Evolutionary conservation across 148 eudicot species (phyloP).

Genomic region (Vaccinium macrocarpon): DNA sequence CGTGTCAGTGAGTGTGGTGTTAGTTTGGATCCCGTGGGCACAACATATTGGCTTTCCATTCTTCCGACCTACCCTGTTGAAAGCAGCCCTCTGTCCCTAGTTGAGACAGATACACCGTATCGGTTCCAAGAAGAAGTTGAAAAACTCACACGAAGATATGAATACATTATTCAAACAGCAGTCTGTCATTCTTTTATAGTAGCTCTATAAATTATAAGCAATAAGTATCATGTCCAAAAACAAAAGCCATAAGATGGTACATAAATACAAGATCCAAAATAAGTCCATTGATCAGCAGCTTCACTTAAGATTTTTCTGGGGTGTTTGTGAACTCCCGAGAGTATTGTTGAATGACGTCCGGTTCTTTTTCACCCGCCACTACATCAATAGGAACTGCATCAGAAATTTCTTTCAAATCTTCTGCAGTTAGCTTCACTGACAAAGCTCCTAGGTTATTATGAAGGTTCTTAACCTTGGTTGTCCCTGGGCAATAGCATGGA

Average conservation of each 20-base stretch:
- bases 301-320: conserved; percentile 6
- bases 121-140: no score
- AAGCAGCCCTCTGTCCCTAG: not conserved
- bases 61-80: not conserved
- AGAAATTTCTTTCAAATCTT: conserved; percentile 28
- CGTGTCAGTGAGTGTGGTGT: no score
- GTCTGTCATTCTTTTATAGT: not conserved
- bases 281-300: not conserved
- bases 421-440: conserved; percentile 24
- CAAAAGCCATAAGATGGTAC: not conserved
- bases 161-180: not conserved
- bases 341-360: not conserved
- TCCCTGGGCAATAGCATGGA: conserved; percentile 20
- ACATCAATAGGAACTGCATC: conserved; percentile 22
- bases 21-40: no score
- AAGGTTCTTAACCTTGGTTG: conserved; percentile 33
- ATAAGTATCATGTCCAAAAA: not conserved
- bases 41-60: not conserved
- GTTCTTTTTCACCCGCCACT: conserved; percentile 22
- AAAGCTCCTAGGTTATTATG: conserved; percentile 19
- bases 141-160: no score
- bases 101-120: no score
- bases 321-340: conserved; percentile 1
- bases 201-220: not conserved
- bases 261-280: not conserved